Percentiles rank a stretch among this genome's conserved stretches.
Conservation (phyloP, 2,329 filamentous ascomycete genomes). For the Tolypocladium capitatum region DNA sequence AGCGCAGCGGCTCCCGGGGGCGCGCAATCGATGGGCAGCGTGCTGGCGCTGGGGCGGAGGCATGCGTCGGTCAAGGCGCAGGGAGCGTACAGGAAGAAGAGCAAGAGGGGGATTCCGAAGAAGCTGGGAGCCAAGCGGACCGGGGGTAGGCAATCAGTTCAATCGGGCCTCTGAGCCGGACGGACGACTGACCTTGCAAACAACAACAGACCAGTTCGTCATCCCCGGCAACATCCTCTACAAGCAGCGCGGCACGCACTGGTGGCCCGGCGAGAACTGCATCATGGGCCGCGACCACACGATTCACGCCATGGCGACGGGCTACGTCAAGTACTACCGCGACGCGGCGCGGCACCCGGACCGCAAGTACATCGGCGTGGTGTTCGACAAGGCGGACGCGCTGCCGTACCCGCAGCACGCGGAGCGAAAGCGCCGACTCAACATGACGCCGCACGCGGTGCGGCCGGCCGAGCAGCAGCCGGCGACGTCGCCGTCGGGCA, state of each 20-base stretch:
- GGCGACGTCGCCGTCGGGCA: conserved; percentile 34
- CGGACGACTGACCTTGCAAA: not conserved
- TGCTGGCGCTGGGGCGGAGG: conserved; percentile 34
- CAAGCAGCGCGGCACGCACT: conserved; percentile 86
- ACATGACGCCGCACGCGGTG: conserved; percentile 48
- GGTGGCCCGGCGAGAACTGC: conserved; percentile 92
- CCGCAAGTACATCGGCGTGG: conserved; percentile 88
- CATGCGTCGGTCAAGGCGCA: conserved; percentile 50
- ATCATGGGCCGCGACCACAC: conserved; percentile 94
- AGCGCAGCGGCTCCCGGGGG: conserved; percentile 8
- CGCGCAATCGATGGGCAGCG: conserved; percentile 21
- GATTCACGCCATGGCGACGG: conserved; percentile 71
- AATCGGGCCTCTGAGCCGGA: conserved; percentile 6
- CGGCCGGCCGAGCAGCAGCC: conserved; percentile 22
- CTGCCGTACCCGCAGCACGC: conserved; percentile 67
- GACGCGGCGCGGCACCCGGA: conserved; percentile 73
- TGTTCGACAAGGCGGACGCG: conserved; percentile 67
- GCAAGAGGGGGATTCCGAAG: conserved; percentile 53
- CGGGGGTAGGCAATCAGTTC: conserved; percentile 56
- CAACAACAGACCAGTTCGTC: conserved; percentile 70
- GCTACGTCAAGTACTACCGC: conserved; percentile 95
- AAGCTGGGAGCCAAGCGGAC: conserved; percentile 90
- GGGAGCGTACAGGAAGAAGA: conserved; percentile 52
- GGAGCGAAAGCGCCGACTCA: conserved; percentile 60
- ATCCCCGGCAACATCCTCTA: conserved; percentile 96